Conservation (phyloP, 2,329 filamentous ascomycete species). For the Xylariales sp. region DNA sequence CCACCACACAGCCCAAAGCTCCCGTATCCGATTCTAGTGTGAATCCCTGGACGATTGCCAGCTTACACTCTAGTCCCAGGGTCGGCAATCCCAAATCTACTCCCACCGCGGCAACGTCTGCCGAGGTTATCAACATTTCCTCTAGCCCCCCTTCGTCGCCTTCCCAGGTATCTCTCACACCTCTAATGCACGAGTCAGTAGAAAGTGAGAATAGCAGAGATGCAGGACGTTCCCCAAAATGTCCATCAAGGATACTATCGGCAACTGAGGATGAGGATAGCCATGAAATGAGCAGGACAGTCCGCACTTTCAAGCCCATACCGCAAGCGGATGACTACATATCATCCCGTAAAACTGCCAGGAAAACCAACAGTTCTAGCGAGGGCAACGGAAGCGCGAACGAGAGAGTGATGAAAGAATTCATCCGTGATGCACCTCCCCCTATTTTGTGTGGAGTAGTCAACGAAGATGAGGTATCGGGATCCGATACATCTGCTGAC, state of each 20-base stretch:
- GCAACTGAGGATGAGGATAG: no score
- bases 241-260: conserved; percentile 10
- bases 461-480: no score
- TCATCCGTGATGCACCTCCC: no score
- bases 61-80: conserved; percentile 40
- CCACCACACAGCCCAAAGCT: conserved; percentile 17
- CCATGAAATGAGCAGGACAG: no score
- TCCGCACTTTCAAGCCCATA: no score
- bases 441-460: no score
- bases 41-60: conserved; percentile 34
- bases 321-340: no score
- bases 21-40: conserved; percentile 16
- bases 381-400: no score
- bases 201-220: background rate
- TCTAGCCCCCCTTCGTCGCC: conserved; percentile 38
- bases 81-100: conserved; percentile 14
- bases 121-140: conserved; percentile 38
- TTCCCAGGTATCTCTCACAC: conserved; percentile 18
- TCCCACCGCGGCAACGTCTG: conserved; percentile 12
- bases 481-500: no score
- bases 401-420: no score
- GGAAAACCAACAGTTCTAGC: no score
- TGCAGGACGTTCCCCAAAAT: conserved; percentile 3
- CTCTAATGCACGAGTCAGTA: conserved; percentile 9
- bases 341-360: no score